phyloP scores from a whole-genome alignment of 2,329 filamentous ascomycete species.

The Fusarium napiforme region DNA sequence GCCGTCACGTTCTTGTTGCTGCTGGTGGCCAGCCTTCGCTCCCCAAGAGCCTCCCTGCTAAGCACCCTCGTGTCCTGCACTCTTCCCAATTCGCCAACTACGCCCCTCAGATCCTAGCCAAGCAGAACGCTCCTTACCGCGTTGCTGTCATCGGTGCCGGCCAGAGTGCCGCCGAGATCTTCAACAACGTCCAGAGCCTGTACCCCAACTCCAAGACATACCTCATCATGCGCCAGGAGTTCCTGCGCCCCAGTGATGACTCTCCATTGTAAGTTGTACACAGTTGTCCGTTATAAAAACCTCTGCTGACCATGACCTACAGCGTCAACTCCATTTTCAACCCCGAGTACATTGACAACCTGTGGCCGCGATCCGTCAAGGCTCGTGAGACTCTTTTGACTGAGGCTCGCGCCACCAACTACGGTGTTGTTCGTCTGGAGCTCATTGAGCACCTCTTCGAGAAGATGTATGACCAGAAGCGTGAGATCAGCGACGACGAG shows the following conservation, averaged over 20 bases:
- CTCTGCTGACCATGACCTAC: constrained; percentile 42
- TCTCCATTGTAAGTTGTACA: constrained; percentile 82
- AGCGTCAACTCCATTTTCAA: constrained; percentile 98
- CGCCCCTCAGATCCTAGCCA: constrained; percentile 68
- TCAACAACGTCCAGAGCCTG: constrained; percentile 83
- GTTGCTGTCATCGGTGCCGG: constrained; percentile 90
- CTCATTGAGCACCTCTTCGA: constrained; percentile 91
- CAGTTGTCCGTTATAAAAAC: neutral
- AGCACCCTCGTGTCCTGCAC: constrained; percentile 81
- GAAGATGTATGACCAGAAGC: constrained; percentile 85
- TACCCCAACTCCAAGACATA: constrained; percentile 85
- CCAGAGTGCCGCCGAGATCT: constrained; percentile 95
- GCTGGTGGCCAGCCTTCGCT: constrained; percentile 73
- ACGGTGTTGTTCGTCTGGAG: constrained; percentile 90
- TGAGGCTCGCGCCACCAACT: constrained; percentile 88
- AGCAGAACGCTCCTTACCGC: constrained; percentile 68
- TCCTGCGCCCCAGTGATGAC: constrained; percentile 90
- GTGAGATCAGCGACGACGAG: constrained; percentile 75
- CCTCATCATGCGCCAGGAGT: constrained; percentile 84
- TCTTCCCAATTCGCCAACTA: constrained; percentile 84
- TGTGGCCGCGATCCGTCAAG: constrained; percentile 74
- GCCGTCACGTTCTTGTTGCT: constrained; percentile 73
- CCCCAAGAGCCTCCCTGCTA: constrained; percentile 74
- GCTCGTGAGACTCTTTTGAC: constrained; percentile 70
- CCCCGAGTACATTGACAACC: constrained; percentile 80